A percentile compares a stretch with the other conserved stretches of the same genome.
These are phyloP conservation scores for Aspergillus taichungensis DNA, from an alignment of 495 filamentous ascomycete species.

Conservation along the genomic window DNA sequence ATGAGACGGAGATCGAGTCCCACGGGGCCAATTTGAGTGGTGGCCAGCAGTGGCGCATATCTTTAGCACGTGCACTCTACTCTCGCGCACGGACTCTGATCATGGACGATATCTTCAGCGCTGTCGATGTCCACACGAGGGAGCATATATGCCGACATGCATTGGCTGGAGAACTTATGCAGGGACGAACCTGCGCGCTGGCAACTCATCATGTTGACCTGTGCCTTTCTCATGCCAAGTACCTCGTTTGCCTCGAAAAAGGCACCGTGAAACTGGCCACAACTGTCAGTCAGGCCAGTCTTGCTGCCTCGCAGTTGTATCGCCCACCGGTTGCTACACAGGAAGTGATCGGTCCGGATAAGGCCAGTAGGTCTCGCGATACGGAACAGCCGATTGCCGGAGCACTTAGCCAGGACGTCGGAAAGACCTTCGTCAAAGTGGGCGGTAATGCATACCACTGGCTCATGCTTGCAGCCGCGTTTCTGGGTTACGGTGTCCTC, in stretches of 20 bases:
- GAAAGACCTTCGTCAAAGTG: no score
- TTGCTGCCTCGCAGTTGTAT: no score
- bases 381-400: no score
- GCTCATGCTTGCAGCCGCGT: no score
- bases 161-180: constrained; percentile 7
- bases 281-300: constrained; percentile 51
- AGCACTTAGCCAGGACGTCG: no score
- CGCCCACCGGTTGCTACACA: no score
- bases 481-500: constrained; percentile 23
- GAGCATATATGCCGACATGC: constrained; percentile 53
- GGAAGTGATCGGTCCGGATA: no score
- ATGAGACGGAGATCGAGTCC: constrained; percentile 71
- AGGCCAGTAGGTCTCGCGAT: no score
- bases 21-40: constrained; percentile 75
- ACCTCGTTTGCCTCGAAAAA: constrained; percentile 66
- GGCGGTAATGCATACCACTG: no score
- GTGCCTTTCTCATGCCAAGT: constrained; percentile 60
- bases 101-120: constrained; percentile 45
- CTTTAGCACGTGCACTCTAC: constrained; percentile 44
- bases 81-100: constrained; percentile 39
- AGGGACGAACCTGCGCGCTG: constrained; percentile 10
- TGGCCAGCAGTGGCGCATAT: constrained; percentile 72
- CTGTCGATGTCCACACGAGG: constrained; percentile 43
- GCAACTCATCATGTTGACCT: constrained; percentile 62
- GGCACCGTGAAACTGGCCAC: constrained; percentile 51